A percentile compares a stretch with the other conserved stretches of the same genome.
phyloP scores from a whole-genome alignment of 2,329 filamentous ascomycete genomes.

The Lizonia empirigonia region DNA sequence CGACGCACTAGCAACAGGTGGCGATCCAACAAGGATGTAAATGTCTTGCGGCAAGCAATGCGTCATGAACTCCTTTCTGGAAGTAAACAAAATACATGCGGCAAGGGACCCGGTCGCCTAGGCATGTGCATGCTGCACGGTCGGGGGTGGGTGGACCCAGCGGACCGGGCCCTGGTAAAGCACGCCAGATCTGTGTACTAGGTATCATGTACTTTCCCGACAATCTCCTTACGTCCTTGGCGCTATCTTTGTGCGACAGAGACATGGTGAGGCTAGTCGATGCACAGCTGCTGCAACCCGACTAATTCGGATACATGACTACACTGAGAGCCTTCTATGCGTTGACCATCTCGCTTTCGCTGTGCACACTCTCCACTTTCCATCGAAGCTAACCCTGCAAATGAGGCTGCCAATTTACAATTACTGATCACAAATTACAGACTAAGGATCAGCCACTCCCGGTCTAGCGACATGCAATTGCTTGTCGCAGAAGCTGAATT shows the following conservation, averaged over 20 bases:
- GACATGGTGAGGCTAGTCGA: conserved; percentile 28
- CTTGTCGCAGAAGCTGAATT: conserved; percentile 9
- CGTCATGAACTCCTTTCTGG: conserved; percentile 16
- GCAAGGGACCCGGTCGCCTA: conserved; percentile 34
- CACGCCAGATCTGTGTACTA: conserved; percentile 37
- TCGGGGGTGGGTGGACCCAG: conserved; percentile 22
- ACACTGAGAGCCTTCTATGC: conserved; percentile 26
- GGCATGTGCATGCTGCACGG: conserved; percentile 21
- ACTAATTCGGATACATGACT: conserved; percentile 32
- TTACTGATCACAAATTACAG: conserved; percentile 24
- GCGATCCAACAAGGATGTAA: conserved; percentile 26
- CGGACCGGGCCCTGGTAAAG: conserved; percentile 38
- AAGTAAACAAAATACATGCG: conserved; percentile 24
- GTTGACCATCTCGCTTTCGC: conserved; percentile 23
- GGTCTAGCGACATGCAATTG: conserved; percentile 11
- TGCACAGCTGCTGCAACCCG: conserved; percentile 32
- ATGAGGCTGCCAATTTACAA: conserved; percentile 35
- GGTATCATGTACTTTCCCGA: conserved; percentile 34
- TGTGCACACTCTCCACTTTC: conserved; percentile 24
- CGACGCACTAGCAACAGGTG: conserved; percentile 30
- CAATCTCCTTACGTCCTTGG: conserved; percentile 37
- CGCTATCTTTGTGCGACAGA: conserved; percentile 45
- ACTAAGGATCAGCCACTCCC: conserved; percentile 9
- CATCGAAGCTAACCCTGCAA: conserved; percentile 23
- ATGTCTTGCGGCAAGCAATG: conserved; percentile 21